Percentiles rank a stretch among this genome's conserved stretches.
Evolutionary conservation across 345 rosid species (phyloP).

Genomic region (Lepidium aucheri): DNA sequence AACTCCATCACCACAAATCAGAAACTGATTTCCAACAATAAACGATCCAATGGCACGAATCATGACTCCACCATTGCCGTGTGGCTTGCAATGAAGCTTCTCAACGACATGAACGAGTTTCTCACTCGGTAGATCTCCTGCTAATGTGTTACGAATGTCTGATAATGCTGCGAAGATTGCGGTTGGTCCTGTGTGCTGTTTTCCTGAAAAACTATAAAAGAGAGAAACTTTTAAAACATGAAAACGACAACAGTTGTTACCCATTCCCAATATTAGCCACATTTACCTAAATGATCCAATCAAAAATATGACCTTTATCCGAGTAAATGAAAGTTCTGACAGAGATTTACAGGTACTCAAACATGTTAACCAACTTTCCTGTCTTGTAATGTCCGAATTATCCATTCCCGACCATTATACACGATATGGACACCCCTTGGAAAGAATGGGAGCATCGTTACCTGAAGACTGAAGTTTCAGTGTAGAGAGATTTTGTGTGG

Average conservation of each 20-base stretch:
- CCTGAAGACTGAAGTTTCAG: constrained; percentile 68
- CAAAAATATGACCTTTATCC: no score
- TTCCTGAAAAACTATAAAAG: constrained; percentile 47
- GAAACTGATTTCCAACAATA: constrained; percentile 75
- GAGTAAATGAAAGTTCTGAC: not conserved
- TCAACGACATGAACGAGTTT: constrained; percentile 87
- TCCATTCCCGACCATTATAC: not conserved
- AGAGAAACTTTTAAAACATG: not conserved
- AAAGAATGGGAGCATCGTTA: constrained; percentile 13
- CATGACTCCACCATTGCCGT: constrained; percentile 56
- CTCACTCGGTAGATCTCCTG: constrained; percentile 79
- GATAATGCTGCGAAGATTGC: constrained; percentile 52
- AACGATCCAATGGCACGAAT: constrained; percentile 85
- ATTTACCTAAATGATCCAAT: no score
- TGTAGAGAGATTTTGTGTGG: constrained; percentile 56
- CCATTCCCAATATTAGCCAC: no score
- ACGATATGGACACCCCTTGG: not conserved
- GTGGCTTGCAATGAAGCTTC: constrained; percentile 68
- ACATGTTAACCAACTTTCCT: not conserved
- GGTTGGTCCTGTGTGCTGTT: constrained; percentile 44
- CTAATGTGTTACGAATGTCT: constrained; percentile 57
- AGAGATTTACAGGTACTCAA: not conserved
- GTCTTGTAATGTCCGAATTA: not conserved
- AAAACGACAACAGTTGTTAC: no score
- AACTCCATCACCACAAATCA: constrained; percentile 88